A percentile compares a stretch with the other conserved stretches of the same genome.
Conservation (phyloP, 495 filamentous ascomycete species). For the Penicillium mononematosum region DNA sequence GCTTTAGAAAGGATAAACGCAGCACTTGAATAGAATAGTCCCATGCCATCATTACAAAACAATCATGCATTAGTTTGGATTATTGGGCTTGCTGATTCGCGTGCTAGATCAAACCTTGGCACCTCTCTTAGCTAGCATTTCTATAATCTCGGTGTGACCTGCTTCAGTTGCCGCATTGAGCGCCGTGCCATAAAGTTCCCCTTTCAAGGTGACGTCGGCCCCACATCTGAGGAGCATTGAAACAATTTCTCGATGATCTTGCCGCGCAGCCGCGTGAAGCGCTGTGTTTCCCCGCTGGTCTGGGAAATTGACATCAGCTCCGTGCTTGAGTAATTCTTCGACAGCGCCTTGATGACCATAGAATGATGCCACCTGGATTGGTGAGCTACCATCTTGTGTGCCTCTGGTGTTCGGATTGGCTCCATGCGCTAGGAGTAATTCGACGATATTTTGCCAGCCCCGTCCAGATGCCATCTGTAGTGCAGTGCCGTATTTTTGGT, state of each 20-base stretch:
- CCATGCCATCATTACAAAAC: neutral
- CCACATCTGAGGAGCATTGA: neutral
- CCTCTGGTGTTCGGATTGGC: too few relatives aligned
- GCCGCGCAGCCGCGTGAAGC: too few relatives aligned
- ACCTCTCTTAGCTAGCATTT: neutral
- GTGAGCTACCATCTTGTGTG: too few relatives aligned
- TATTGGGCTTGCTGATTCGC: neutral
- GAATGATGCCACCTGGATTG: neutral
- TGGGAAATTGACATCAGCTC: neutral
- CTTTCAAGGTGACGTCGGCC: neutral
- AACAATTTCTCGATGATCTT: neutral
- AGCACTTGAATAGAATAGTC: constrained; percentile 15
- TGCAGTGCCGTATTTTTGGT: too few relatives aligned
- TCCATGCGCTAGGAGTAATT: too few relatives aligned
- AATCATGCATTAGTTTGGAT: neutral
- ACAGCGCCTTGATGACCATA: neutral
- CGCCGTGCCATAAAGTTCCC: neutral
- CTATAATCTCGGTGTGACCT: neutral
- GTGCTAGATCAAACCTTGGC: neutral
- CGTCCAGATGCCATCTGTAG: too few relatives aligned
- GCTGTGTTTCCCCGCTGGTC: too few relatives aligned
- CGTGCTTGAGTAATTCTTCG: neutral
- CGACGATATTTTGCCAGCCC: too few relatives aligned
- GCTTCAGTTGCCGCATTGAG: neutral
- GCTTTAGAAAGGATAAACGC: constrained; percentile 44